Base-by-base conservation (phyloP, 352 stramenopile genomes). In the Phytophthora melonis region DNA sequence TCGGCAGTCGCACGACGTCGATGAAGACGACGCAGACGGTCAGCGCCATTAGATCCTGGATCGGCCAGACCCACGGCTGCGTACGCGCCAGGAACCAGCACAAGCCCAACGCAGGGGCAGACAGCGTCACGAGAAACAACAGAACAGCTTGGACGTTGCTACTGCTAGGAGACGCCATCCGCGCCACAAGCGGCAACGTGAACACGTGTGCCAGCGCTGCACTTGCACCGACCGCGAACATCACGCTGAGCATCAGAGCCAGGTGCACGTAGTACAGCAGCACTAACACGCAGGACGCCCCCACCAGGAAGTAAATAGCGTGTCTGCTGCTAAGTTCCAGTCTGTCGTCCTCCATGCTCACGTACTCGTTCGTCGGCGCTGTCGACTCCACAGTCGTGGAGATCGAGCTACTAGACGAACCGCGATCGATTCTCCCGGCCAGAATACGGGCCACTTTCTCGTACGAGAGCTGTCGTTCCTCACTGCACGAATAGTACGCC, bases 11-110 rank as follows among this genome's bases (percentile, higher is more conserved):
- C 19, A 98, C 93, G 14, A 93, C 83, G 43, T 90, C 82, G 52
- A 98, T 80, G 65, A 97, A 97, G 3, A 96, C 80, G 27, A 98
- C 86, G 77, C 92, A 98, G 73, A 98, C 88, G 61, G 88, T 93
- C 25, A 92, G 57, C 16, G 92, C 94, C 23, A 98, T 87, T 8
- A 97, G 66, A 69, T 98, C 88, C 77, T 98, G 94, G 0, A 97
- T 75, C 0, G 97, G 77, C 93, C 93, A 98, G 16, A 86, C 79
- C 63, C 83, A 85, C 4, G 88, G 47, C 67, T 93, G 85, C 0
- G 70, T 66, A 16, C 94, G 81, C 32, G 80, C 77, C 23, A 95
- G 72, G 72, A 88, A 93, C 78, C 88, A 93, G 34, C 75, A 82
- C 11, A 82, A 19, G 1, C 66, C 75, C 36, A 90, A 34, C 0